Conservation (phyloP, 148 eudicot genomes). For the Silene latifolia region DNA sequence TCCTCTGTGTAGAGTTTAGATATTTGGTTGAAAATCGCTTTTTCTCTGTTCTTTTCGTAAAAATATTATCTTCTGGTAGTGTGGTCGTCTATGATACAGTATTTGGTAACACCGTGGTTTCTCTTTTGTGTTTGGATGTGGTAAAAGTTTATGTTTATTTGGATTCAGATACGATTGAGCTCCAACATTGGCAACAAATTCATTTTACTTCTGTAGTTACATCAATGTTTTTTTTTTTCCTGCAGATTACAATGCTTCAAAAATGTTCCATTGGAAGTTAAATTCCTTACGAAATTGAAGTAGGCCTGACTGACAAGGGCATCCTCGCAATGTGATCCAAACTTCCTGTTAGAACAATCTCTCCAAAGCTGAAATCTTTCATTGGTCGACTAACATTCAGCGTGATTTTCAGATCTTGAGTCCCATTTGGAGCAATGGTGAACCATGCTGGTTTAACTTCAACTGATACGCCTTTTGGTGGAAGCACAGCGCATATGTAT, state of each 20-base stretch:
- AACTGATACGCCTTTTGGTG: conserved; percentile 58
- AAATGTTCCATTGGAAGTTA: not conserved
- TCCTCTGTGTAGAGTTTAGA: too few relatives aligned
- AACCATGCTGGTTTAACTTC: conserved; percentile 60
- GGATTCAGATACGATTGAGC: too few relatives aligned
- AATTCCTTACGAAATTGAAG: conserved; percentile 32
- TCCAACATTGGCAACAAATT: too few relatives aligned
- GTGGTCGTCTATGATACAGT: too few relatives aligned
- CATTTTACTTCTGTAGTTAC: too few relatives aligned
- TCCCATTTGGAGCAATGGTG: conserved; percentile 43
- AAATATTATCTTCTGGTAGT: too few relatives aligned
- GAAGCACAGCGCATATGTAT: conserved; percentile 50
- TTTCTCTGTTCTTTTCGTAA: too few relatives aligned
- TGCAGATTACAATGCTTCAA: not conserved
- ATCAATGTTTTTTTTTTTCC: too few relatives aligned
- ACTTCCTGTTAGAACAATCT: conserved; percentile 74
- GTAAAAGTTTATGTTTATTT: too few relatives aligned
- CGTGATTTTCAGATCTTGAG: conserved; percentile 51
- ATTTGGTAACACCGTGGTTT: too few relatives aligned
- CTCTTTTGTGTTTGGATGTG: too few relatives aligned
- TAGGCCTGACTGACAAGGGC: conserved; percentile 61
- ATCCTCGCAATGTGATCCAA: conserved; percentile 72
- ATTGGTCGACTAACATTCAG: conserved; percentile 48
- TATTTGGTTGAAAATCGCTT: too few relatives aligned
- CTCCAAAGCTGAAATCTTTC: conserved; percentile 63